Base-by-base conservation (phyloP, 2,329 filamentous ascomycete species). In the Alternaria atra region DNA sequence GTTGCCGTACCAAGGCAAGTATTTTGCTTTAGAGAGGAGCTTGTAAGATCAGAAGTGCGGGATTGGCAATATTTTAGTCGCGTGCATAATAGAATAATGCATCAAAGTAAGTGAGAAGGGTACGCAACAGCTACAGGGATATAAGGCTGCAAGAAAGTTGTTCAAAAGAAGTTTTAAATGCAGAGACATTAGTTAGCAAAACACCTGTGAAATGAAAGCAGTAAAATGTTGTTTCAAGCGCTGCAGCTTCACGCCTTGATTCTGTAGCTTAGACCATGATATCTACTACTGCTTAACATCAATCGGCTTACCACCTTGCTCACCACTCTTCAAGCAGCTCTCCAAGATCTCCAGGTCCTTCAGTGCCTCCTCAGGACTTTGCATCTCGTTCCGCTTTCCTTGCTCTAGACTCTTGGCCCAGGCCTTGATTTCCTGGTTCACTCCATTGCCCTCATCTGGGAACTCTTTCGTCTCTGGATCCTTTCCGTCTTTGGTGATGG, bases 351-450 rank as follows among this genome's bases (percentile, higher is more conserved):
- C 85, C 64, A 91, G 71, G 76, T 91, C 89, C 7, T 79, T 83
- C 68, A 90, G 72, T 0, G 87, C 88, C 78, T 88, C 82, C 71
- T 88, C 84, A 0, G 85, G 83, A 8, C 79, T 80, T 76, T 89
- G 86, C 65, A 80, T 77, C n/a, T 79, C 72, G 66, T 89, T 82
- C 13, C 77, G 75, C 62, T 77, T 78, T 17, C 86, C 86, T 10
- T 77, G 75, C 2, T 76, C 68, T 35, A 90, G 68, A 9, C 82
- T 80, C 75, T 85, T 81, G 0, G 83, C 88, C 86, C 87, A 91
- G 5, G 85, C 87, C 61, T 82, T 81, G 8, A 90, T 83, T 76
- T 91, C 89, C 53, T 86, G 83, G 61, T 80, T 81, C 4, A 91
- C 87, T 8, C 86, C 87, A 34, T 74, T 82, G 12, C 80, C 82